Evolutionary conservation across 78 protist genomes (phyloP), one percentile per base, ranked within the genome.

Genomic region (Dictyostelium intermedium): DNA sequence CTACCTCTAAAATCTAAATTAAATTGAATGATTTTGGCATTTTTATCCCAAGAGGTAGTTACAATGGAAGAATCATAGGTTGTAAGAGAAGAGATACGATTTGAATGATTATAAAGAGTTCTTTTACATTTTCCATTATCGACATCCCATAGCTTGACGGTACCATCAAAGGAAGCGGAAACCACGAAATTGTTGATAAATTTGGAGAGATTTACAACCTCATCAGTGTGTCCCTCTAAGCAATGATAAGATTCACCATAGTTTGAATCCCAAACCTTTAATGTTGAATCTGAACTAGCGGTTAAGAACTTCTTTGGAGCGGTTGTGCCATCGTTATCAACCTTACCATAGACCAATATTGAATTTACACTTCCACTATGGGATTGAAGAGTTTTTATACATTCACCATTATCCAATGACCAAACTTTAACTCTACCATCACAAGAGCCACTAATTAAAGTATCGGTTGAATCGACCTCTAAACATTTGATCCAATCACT

Each of bases 341-440:
- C 69, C n/a, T 80, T 74, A 27, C 74, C 61, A 32, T 86, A 72
- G 34, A 77, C 50, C 7, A 79, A 9, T 0, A 92, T 27, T 50
- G 86, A 77, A 27, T 93, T 93, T 7, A 93, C 79, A 76, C 91
- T 84, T 1, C 96, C 96, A n/a, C 91, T 85, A 87, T 93, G 96
- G 6, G 82, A 76, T 77, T 93, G 94, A 16, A 93, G 82, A 5
- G 95, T 84, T 32, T 72, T 66, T 4, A 91, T 60, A 84, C 95
- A 91, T 45, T 83, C 95, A 32, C 91, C 91, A 76, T 27, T 84
- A 9, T 53, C 83, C 20, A 78, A 66, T 13, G 95, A 84, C 95
- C 95, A 91, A 61, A 91, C 95, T 39, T 84, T 83, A n/a, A 91
- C 95, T 11, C 82, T 20, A 20, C 95, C 95, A 63, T 91, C 95